Evolutionary conservation across 805 yeast genomes (phyloP).

Genomic region (Wilhelminamyces savonicus): DNA sequence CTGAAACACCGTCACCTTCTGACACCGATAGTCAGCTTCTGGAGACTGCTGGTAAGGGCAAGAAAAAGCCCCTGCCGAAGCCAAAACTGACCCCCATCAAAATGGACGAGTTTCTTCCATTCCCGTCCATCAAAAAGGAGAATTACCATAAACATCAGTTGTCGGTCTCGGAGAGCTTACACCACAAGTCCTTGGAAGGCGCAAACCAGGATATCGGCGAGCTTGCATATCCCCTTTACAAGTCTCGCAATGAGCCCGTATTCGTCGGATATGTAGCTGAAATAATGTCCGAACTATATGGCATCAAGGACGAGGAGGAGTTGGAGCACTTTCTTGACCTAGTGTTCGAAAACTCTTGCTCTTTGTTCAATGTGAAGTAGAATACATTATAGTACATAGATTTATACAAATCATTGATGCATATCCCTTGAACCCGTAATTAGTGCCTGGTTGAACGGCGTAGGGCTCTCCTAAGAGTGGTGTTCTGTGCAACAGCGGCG

Average conservation of each 20-base stretch:
- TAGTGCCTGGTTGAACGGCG: no score
- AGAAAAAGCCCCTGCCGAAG: constrained; percentile 10
- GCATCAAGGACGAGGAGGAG: constrained; percentile 19
- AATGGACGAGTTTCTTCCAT: constrained; percentile 50
- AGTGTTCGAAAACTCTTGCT: constrained; percentile 30
- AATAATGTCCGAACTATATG: constrained; percentile 28
- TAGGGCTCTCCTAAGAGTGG: no score
- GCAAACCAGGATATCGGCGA: constrained; percentile 14
- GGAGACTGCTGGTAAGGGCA: constrained; percentile 1
- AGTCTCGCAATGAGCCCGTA: constrained; percentile 91
- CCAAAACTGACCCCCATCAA: constrained; percentile 17
- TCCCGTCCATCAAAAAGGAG: constrained; percentile 62
- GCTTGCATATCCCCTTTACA: constrained; percentile 47
- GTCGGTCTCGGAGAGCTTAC: constrained; percentile 5
- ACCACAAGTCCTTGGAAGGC: constrained; percentile 3
- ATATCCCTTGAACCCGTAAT: no score
- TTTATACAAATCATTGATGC: no score
- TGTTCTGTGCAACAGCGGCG: no score
- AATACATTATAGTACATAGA: constrained; percentile 3
- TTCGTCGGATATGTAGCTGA: constrained; percentile 74
- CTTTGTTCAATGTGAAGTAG: constrained; percentile 15
- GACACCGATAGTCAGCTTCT: constrained; percentile 1
- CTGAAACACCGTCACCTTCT: no score
- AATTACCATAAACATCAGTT: constrained; percentile 34
- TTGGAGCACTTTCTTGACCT: constrained; percentile 26